Percentiles rank a stretch among this genome's conserved stretches.
These are phyloP conservation scores for Castanea crenata DNA, from an alignment of 306 rosid species.

Conservation along the genomic window DNA sequence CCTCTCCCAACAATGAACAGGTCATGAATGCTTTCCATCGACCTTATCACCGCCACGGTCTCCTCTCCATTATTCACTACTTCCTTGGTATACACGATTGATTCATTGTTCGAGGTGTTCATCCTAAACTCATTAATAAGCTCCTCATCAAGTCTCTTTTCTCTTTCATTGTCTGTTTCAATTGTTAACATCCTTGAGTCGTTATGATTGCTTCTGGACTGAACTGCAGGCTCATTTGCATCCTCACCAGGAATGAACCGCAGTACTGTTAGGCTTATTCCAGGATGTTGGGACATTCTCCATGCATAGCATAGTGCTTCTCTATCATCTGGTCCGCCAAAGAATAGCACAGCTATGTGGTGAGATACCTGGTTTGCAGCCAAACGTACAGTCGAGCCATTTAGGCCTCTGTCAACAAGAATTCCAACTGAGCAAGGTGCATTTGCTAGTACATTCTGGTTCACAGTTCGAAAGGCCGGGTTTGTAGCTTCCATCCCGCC, in stretches of 20 bases:
- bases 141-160: slow-evolving; percentile 57
- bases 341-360: slow-evolving; percentile 55
- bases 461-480: slow-evolving; percentile 58
- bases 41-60: slow-evolving; percentile 67
- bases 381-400: slow-evolving; percentile 39
- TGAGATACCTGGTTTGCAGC: slow-evolving; percentile 53
- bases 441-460: slow-evolving; percentile 67
- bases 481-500: slow-evolving; percentile 94
- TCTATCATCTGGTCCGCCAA: slow-evolving; percentile 93
- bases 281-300: slow-evolving; percentile 75
- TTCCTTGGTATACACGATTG: slow-evolving; percentile 49
- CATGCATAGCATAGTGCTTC: slow-evolving; percentile 79
- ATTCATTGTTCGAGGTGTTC: slow-evolving; percentile 16
- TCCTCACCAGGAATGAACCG: slow-evolving; percentile 51
- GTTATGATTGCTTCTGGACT: background rate
- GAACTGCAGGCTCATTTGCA: background rate
- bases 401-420: slow-evolving; percentile 77
- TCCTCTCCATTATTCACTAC: slow-evolving; percentile 87
- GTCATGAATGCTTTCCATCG: slow-evolving; percentile 67
- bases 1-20: slow-evolving; percentile 90
- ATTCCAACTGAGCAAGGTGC: slow-evolving; percentile 92
- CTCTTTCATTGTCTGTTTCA: slow-evolving; percentile 43
- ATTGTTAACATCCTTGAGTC: slow-evolving; percentile 28
- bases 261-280: slow-evolving; percentile 55
- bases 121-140: slow-evolving; percentile 45